phyloP scores from a whole-genome alignment of 805 yeast genomes.

The Nakazawaea ishiwadae region DNA sequence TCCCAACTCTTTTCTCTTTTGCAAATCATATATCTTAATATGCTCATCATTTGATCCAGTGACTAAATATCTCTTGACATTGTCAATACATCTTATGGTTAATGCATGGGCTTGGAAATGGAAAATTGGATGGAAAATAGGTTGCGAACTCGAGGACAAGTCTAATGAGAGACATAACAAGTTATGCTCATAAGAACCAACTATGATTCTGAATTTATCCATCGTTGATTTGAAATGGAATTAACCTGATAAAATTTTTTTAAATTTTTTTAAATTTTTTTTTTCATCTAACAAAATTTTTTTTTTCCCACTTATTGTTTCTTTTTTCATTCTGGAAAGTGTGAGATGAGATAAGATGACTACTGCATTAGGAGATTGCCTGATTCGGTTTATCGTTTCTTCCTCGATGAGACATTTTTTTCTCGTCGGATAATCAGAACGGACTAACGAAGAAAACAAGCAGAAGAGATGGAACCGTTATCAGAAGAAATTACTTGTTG shows the following conservation, averaged over 20 bases:
- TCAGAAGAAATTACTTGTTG: too few relatives aligned
- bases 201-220: slow-evolving; percentile 69
- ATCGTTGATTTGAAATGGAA: neutral
- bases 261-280: neutral
- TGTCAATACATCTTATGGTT: slow-evolving; percentile 80
- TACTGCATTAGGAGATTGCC: too few relatives aligned
- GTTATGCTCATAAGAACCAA: slow-evolving; percentile 95
- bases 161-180: slow-evolving; percentile 76
- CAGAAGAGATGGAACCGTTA: too few relatives aligned
- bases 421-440: too few relatives aligned
- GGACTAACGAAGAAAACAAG: too few relatives aligned
- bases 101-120: slow-evolving; percentile 94
- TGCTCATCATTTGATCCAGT: slow-evolving; percentile 96
- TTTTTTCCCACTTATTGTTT: too few relatives aligned
- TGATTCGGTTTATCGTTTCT: too few relatives aligned
- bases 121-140: slow-evolving; percentile 87
- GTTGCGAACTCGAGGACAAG: slow-evolving; percentile 38
- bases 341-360: too few relatives aligned
- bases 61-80: slow-evolving; percentile 79
- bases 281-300: neutral
- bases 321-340: too few relatives aligned
- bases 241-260: neutral
- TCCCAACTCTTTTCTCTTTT: slow-evolving; percentile 90
- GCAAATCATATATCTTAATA: slow-evolving; percentile 89
- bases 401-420: too few relatives aligned